Conservation (phyloP, 192 early-diverging fungal species). For the Rhizophlyctis rosea region DNA sequence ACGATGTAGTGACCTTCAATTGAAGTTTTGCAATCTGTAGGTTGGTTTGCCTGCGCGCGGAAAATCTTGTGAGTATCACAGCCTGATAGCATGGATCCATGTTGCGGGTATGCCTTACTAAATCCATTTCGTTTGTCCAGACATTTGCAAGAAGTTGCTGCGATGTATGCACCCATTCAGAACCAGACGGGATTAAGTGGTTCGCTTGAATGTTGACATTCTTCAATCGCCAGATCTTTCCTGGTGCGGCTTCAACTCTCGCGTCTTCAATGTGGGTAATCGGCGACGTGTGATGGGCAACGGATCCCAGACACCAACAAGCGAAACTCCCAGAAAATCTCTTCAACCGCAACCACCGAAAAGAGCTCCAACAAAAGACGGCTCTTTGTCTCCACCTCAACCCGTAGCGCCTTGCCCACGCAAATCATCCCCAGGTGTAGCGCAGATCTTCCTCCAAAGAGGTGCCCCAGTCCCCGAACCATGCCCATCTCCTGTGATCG, state of each 20-base stretch:
- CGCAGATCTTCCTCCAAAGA: slow-evolving; percentile 8
- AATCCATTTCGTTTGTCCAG: slow-evolving; percentile 40
- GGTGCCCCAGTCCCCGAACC: slow-evolving; percentile 24
- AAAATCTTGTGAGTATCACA: slow-evolving; percentile 59
- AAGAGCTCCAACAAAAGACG: not conserved
- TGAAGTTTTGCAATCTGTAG: slow-evolving; percentile 20
- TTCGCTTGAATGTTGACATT: slow-evolving; percentile 54
- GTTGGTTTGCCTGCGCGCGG: slow-evolving; percentile 94
- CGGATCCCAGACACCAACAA: not conserved
- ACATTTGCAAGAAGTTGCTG: slow-evolving; percentile 93
- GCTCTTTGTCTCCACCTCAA: slow-evolving; percentile 1
- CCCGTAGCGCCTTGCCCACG: not conserved
- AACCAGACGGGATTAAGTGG: no score
- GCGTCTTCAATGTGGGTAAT: slow-evolving; percentile 96
- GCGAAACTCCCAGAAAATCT: not conserved
- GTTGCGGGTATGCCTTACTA: not conserved
- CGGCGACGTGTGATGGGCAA: slow-evolving; percentile 64
- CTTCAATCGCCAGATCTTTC: slow-evolving; percentile 31
- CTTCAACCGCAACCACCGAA: not conserved
- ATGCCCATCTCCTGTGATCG: slow-evolving; percentile 28
- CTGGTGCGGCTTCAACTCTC: slow-evolving; percentile 47
- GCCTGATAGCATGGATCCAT: not conserved
- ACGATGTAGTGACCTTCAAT: not conserved
- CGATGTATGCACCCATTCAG: slow-evolving; percentile 85
- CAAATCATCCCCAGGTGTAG: not conserved